phyloP scores from a whole-genome alignment of 768 basidiomycete genomes.

The Russula earlei region DNA sequence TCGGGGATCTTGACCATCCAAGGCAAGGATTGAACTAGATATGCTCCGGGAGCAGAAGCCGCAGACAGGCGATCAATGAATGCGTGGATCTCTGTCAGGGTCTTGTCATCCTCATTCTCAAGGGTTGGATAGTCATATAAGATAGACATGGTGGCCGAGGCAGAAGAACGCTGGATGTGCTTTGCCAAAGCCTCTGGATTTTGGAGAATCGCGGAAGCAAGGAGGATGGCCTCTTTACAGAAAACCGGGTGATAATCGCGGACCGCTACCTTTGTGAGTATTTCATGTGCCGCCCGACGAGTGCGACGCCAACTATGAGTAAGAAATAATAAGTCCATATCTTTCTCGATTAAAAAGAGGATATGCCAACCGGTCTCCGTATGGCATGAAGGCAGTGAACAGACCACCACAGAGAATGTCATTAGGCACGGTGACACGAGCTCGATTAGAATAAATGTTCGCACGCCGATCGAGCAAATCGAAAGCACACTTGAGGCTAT shows the following conservation, averaged over 20 bases:
- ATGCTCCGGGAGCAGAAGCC: constrained; percentile 16
- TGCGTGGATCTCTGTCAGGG: not conserved
- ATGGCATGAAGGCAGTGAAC: constrained; percentile 21
- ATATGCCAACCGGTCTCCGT: constrained; percentile 21
- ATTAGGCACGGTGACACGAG: constrained; percentile 24
- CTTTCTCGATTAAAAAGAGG: not conserved
- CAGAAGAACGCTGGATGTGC: not conserved
- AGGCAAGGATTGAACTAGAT: constrained; percentile 21
- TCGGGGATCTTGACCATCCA: constrained; percentile 17
- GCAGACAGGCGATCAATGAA: not conserved
- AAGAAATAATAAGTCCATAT: not conserved
- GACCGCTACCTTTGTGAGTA: not conserved
- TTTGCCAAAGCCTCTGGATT: not conserved
- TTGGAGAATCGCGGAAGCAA: not conserved
- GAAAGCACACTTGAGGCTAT: constrained; percentile 24
- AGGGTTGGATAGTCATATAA: constrained; percentile 1
- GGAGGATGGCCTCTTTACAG: constrained; percentile 1
- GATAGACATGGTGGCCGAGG: not conserved
- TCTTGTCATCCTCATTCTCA: not conserved
- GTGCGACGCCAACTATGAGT: constrained; percentile 4
- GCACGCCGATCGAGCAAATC: constrained; percentile 34
- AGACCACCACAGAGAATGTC: constrained; percentile 29
- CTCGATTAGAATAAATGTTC: constrained; percentile 23
- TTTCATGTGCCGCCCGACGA: constrained; percentile 10
- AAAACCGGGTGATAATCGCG: not conserved